Percentiles rank a stretch among this genome's conserved stretches.
Conservation (phyloP, 2,329 filamentous ascomycete species). For the Salinomyces thailandicus region DNA sequence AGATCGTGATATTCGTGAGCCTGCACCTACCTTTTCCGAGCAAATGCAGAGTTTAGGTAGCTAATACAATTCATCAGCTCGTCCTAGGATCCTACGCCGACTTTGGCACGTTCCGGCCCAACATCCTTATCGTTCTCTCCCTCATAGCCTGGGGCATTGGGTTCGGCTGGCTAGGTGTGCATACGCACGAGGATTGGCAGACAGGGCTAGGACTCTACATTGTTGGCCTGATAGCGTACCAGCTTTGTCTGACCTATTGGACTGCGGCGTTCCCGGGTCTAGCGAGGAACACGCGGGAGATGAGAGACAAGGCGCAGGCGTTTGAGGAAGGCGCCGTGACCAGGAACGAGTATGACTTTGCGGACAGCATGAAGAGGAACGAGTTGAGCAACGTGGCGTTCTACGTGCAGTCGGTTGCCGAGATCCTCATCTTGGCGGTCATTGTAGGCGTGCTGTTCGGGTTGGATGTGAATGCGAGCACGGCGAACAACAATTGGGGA, state of each 20-base stretch:
- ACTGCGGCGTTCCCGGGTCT: slow-evolving; percentile 53
- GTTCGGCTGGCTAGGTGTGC: slow-evolving; percentile 58
- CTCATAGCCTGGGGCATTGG: slow-evolving; percentile 52
- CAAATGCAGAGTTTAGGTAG: too few relatives aligned
- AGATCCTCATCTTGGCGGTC: slow-evolving; percentile 53
- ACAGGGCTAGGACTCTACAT: slow-evolving; percentile 54
- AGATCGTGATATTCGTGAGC: slow-evolving; percentile 47
- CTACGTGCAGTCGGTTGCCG: slow-evolving; percentile 51
- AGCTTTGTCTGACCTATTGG: slow-evolving; percentile 59
- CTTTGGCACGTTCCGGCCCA: slow-evolving; percentile 55
- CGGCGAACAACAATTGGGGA: slow-evolving; percentile 55
- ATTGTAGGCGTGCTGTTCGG: slow-evolving; percentile 55
- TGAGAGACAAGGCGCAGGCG: slow-evolving; percentile 41
- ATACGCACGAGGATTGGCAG: slow-evolving; percentile 50
- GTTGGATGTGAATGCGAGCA: slow-evolving; percentile 48
- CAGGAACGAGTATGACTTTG: slow-evolving; percentile 49
- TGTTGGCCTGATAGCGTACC: slow-evolving; percentile 55
- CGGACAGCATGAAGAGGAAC: slow-evolving; percentile 53
- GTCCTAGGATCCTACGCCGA: slow-evolving; percentile 45
- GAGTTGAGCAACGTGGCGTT: slow-evolving; percentile 54
- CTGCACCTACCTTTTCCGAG: too few relatives aligned
- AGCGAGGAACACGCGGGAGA: slow-evolving; percentile 43
- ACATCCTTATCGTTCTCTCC: slow-evolving; percentile 52
- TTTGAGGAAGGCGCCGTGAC: slow-evolving; percentile 44
- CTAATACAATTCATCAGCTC: too few relatives aligned